Evolutionary conservation across 768 basidiomycete genomes (phyloP), one percentile per base, ranked within the genome.

Genomic region (Tulasnella sp.): DNA sequence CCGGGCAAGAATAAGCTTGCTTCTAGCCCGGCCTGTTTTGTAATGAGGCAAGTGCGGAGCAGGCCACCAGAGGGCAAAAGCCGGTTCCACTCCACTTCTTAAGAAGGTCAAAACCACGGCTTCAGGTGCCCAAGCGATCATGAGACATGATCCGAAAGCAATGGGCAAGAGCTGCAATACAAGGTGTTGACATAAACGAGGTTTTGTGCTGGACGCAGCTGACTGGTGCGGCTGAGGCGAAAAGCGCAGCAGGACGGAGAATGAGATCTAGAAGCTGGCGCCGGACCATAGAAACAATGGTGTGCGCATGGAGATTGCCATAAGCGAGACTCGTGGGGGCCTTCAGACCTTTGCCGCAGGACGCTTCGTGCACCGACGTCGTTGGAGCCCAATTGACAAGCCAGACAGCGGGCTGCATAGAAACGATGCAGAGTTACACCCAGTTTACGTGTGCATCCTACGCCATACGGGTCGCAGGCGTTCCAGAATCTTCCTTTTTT

Each of bases 51-150:
- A 26, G 32, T 13, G 32, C 61, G 29, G 29, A 67, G 23, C 61
- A 29, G 61, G 10, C 61, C 26, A 35, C 61, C 32, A 51, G n/a
- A 23, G 29, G 61, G 16, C 4, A 26, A 61, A 55, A 29, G 26
- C 26, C 61, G 61, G 26, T 35, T 10, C 35, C 61, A 26, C 15
- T 26, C 26, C 61, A 26, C 61, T 35, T 26, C 23, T 29, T 32
- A 29, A 67, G 61, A 67, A 67, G 61, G 32, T 35, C 61, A 26
- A 35, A 67, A 67, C 61, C 61, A 67, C 61, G 61, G 61, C 61
- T 67, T 35, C 61, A 67, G 29, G 29, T 67, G 61, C n/a, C n/a
- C 23, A n/a, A 51, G 11, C 23, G 51, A 23, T 67, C 61, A 32
- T 35, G 32, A 26, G 61, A 11, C 61, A 26, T 67, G 61, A 67